phyloP scores from a whole-genome alignment of 768 basidiomycete genomes.

The Strobilomyces confusus region DNA sequence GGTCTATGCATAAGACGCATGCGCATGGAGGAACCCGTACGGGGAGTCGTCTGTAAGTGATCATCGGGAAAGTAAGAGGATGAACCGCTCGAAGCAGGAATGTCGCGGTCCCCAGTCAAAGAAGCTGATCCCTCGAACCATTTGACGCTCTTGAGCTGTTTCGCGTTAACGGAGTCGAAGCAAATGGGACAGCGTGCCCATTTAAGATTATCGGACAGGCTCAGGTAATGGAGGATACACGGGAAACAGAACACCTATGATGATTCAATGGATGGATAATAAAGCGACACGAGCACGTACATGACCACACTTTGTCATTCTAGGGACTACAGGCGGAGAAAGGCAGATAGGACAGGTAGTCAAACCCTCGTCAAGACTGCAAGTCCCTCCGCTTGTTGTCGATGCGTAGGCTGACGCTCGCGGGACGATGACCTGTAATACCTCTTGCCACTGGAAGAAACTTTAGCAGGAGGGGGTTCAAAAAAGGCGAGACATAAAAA shows the following conservation, averaged over 20 bases:
- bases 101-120: slow-evolving; percentile 29
- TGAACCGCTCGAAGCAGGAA: slow-evolving; percentile 32
- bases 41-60: slow-evolving; percentile 39
- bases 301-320: slow-evolving; percentile 98
- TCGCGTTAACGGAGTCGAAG: slow-evolving; percentile 87
- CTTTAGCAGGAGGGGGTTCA: slow-evolving; percentile 36
- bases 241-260: slow-evolving; percentile 88
- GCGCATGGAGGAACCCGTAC: slow-evolving; percentile 56
- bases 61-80: slow-evolving; percentile 42
- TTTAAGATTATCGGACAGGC: slow-evolving; percentile 73
- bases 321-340: slow-evolving; percentile 80
- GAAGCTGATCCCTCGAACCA: slow-evolving; percentile 65
- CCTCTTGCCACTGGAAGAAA: slow-evolving; percentile 94
- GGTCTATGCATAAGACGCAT: slow-evolving; percentile 95
- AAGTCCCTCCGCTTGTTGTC: slow-evolving; percentile 46
- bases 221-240: slow-evolving; percentile 89
- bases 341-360: slow-evolving; percentile 94
- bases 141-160: slow-evolving; percentile 88
- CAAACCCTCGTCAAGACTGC: slow-evolving; percentile 51
- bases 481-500: neutral
- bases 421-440: slow-evolving; percentile 91
- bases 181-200: slow-evolving; percentile 96
- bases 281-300: slow-evolving; percentile 46
- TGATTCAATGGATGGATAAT: slow-evolving; percentile 14
- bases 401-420: slow-evolving; percentile 72